Percentiles rank a stretch among this genome's conserved stretches.
Evolutionary conservation across 2,329 filamentous ascomycete genomes (phyloP).

Genomic region (Pseudopithomyces maydicus): DNA sequence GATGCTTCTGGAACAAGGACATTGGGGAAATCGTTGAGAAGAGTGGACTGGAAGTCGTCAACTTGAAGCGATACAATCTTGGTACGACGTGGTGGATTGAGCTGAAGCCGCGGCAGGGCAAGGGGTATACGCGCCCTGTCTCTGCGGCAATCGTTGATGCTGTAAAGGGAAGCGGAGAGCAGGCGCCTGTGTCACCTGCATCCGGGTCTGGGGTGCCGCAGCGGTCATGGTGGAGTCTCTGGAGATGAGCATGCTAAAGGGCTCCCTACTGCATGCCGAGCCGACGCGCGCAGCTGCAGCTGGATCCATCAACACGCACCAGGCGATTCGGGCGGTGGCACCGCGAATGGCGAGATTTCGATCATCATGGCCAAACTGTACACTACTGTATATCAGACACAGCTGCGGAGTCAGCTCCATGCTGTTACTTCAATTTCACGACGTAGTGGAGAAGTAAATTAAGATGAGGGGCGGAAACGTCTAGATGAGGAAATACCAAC

Average conservation of each 20-base stretch:
- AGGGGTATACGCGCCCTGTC: slow-evolving; percentile 20
- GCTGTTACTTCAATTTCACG: not conserved
- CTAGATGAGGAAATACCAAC: not conserved
- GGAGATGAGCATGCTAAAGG: slow-evolving; percentile 30
- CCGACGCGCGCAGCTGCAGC: not conserved
- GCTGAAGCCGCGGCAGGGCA: slow-evolving; percentile 47
- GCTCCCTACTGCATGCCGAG: not conserved
- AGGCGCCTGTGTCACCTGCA: slow-evolving; percentile 21
- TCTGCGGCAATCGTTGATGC: not conserved
- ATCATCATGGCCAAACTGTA: not conserved
- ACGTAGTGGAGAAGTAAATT: not conserved
- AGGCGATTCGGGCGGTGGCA: not conserved
- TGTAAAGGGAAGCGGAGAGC: slow-evolving; percentile 15
- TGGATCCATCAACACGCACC: not conserved
- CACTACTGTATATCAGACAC: not conserved
- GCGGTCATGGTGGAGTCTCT: slow-evolving; percentile 41
- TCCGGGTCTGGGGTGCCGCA: slow-evolving; percentile 23
- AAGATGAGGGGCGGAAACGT: not conserved
- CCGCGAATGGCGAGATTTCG: not conserved
- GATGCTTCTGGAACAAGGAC: slow-evolving; percentile 60
- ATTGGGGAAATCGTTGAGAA: slow-evolving; percentile 54
- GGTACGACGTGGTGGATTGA: slow-evolving; percentile 58
- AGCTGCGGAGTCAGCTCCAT: not conserved
- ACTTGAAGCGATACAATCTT: slow-evolving; percentile 52
- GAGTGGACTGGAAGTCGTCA: slow-evolving; percentile 54